phyloP scores from a whole-genome alignment of 1,139 yeast species.

The Candida glucosophila region DNA sequence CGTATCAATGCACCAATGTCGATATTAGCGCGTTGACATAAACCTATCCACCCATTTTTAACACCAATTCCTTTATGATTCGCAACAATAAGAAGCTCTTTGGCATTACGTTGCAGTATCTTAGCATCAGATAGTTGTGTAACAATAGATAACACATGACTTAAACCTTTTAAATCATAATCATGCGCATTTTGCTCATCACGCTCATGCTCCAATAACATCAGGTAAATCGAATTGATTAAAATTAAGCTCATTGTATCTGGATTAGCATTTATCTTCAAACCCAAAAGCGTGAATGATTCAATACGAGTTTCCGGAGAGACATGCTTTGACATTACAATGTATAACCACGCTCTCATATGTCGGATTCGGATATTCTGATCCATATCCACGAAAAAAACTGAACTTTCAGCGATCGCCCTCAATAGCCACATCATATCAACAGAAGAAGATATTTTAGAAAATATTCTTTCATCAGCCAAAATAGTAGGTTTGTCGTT shows the following conservation, averaged over 20 bases:
- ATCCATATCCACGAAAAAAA: conserved; percentile 4
- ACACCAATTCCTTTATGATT: conserved; percentile 39
- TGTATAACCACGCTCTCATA: conserved; percentile 36
- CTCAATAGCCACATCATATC: conserved; percentile 48
- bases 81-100: conserved; percentile 42
- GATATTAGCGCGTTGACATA: conserved; percentile 49
- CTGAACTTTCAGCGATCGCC: conserved; percentile 23
- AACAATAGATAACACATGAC: conserved; percentile 38
- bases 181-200: conserved; percentile 10
- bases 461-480: conserved; percentile 36
- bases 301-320: conserved; percentile 22
- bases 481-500: conserved; percentile 38
- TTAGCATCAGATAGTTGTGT: conserved; percentile 23
- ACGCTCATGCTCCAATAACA: conserved; percentile 11
- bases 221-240: conserved; percentile 9
- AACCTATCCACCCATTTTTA: conserved; percentile 72
- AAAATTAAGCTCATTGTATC: conserved; percentile 9
- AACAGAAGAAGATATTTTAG: conserved; percentile 34
- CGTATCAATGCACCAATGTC: conserved; percentile 60
- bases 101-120: conserved; percentile 21
- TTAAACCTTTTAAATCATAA: conserved; percentile 17
- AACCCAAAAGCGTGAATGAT: conserved; percentile 19
- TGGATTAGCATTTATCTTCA: conserved; percentile 14
- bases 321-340: conserved; percentile 29
- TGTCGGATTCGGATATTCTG: conserved; percentile 7